phyloP scores from a whole-genome alignment of 2,329 filamentous ascomycete genomes.

The Zalaria obscura region DNA sequence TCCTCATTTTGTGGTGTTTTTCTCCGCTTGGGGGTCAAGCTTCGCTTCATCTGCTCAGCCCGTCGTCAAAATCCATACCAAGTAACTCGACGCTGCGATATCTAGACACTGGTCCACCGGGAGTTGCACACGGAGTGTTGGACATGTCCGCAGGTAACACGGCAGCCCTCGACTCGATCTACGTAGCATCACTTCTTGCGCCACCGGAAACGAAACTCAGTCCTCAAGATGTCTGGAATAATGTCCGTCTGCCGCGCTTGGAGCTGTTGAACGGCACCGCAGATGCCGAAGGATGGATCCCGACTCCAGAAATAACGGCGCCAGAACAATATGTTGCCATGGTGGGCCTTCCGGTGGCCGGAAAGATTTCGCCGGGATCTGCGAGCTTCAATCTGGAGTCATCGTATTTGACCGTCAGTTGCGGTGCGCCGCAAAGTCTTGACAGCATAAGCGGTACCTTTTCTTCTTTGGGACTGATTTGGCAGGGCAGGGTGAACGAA shows the following conservation, averaged over 20 bases:
- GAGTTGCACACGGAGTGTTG: too few relatives aligned
- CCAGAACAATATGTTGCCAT: conserved; percentile 16
- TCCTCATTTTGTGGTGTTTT: conserved; percentile 20
- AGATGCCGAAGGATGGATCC: conserved; percentile 13
- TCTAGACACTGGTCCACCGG: too few relatives aligned
- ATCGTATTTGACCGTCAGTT: conserved; percentile 10
- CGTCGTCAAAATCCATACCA: conserved; percentile 4
- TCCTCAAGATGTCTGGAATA: conserved; percentile 18
- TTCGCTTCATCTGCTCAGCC: conserved; percentile 16
- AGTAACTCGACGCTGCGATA: conserved; percentile 10
- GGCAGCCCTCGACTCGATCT: conserved; percentile 9
- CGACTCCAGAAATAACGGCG: conserved; percentile 6
- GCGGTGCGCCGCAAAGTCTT: background rate
- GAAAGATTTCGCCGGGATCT: conserved; percentile 3
- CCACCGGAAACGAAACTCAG: conserved; percentile 12
- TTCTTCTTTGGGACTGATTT: too few relatives aligned
- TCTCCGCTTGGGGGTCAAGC: conserved; percentile 24
- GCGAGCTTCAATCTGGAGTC: conserved; percentile 11
- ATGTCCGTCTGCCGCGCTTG: conserved; percentile 19
- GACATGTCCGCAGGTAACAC: background rate
- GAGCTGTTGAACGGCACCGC: conserved; percentile 3
- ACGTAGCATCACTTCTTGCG: conserved; percentile 14
- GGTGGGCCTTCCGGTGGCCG: conserved; percentile 16
- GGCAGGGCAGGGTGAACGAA: too few relatives aligned
- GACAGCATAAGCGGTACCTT: too few relatives aligned